Base-by-base conservation (phyloP, 2,329 filamentous ascomycete species). In the Colletotrichum coccodes region DNA sequence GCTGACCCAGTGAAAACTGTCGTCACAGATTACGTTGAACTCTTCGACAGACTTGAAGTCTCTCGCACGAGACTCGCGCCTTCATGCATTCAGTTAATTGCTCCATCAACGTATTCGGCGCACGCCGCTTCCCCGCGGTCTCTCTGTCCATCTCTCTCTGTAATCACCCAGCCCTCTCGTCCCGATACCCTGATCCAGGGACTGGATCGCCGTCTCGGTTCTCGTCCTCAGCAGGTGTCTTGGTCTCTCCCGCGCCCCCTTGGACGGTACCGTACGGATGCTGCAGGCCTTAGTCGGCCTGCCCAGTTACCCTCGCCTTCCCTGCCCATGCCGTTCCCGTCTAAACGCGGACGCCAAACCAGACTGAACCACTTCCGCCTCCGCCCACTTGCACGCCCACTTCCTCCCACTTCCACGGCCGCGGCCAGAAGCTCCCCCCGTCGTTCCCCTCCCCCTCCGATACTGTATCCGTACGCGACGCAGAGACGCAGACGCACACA, bases 321-420 rank as follows among this genome's bases (percentile, higher is more conserved):
- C 56, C 56, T 56, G 32, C 30, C 54, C 30, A 69, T 42, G 61
- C 66, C 66, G 66, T 69, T 69, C 66, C 62, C 66, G 66, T 69
- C 66, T 49, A 56, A 68, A 69, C 54, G 56, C 56, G 66, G 54
- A 47, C 54, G 61, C 66, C 61, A 52, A 56, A 60, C 50, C 49
- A 66, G 32, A 60, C 49, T 57, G 66, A 60, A 60, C 66, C 56
- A 44, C 54, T 42, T 53, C 65, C 64, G 60, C 53, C 61, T 65
- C 36, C 60, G 54, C 53, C 60, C 40, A 60, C 53, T 46, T 47
- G 12, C 38, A 67, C 52, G 54, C 53, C 60, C 60, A 38, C 49
- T 28, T 47, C 49, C 42, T 56, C 50, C 62, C 57, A 56, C 60
- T 28, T 42, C 44, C 58, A 62, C 57, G 40, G 58, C 57, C 40